Conservation (phyloP, 2,329 filamentous ascomycete genomes). For the Didymella exigua region DNA sequence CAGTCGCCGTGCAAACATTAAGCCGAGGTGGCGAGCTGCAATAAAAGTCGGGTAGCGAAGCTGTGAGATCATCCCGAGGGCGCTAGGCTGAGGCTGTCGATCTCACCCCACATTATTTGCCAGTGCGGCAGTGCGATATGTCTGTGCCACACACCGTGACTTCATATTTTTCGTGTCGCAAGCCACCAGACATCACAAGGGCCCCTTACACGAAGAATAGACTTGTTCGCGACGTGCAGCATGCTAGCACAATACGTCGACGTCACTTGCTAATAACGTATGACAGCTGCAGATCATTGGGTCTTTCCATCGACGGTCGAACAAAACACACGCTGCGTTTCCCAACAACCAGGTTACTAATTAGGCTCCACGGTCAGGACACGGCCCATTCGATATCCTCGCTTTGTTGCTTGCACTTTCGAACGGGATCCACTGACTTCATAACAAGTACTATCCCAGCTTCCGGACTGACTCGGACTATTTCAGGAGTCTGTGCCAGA, state of each 20-base stretch:
- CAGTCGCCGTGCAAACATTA: neutral
- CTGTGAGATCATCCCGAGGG: constrained; percentile 1
- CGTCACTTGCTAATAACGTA: too few species aligned
- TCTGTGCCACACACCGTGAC: constrained; percentile 2
- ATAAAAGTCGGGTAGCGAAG: neutral
- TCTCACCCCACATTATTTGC: neutral
- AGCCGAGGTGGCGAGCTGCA: neutral
- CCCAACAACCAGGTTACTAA: too few species aligned
- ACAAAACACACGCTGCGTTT: too few species aligned
- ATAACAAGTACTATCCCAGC: neutral
- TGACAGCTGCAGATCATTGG: too few species aligned
- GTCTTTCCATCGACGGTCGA: too few species aligned
- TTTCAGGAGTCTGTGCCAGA: neutral
- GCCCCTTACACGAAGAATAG: too few species aligned
- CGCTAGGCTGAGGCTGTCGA: constrained; percentile 6
- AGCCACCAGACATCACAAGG: too few species aligned
- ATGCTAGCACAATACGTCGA: too few species aligned
- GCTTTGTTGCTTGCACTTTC: neutral
- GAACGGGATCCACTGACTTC: too few species aligned
- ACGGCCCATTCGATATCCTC: neutral
- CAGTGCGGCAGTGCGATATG: neutral
- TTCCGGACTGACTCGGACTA: neutral
- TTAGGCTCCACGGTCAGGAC: too few species aligned
- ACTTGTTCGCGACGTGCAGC: too few species aligned
- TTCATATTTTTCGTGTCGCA: constrained; percentile 2